Evolutionary conservation across 75 land plant species (phyloP), one percentile per base, ranked within the genome.

Genomic region (Chamaecyparis obtusa): DNA sequence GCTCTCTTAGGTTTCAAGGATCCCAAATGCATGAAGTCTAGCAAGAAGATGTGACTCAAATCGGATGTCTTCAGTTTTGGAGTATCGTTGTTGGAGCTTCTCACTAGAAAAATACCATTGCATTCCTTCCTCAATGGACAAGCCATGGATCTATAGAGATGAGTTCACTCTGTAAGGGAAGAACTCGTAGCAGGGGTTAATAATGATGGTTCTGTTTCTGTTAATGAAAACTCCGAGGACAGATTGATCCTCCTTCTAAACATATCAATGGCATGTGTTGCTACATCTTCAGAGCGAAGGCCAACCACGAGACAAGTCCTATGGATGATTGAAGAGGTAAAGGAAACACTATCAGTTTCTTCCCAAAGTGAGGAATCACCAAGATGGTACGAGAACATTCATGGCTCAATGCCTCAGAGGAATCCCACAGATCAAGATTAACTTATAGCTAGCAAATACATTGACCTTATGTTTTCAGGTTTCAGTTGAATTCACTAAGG

Each of bases 261-360:
- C 60, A 86, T 95, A n/a, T 95, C 96, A 9, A 90, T 94, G 94
- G 88, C 91, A 32, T 97, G 99, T 77, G 95, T 96, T 7, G 60
- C 93, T 16, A 82, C 88, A 33, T 56, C 48, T 16, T 92, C 97
- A 10, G 97, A 95, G 33, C 86, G 81, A 43, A 92, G 99, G 46
- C 99, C 99, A 17, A 88, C 76, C 41, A 95, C 92, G 93, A 91
- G 87, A 84, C 91, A 96, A 4, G 95, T 97, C 36, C 39, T 96
- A 78, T 89, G 72, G 88, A 93, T 94, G 96, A 90, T 94, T 2
- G 89, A 83, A 72, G 96, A 93, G 79, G 83, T 88, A 54, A 87
- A 93, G 90, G 90, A 71, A 71, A 71, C 75, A 32, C 3, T 71
- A 13, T 35, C 49, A 44, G 30, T n/a, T 80, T 80, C 83, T 44